phyloP scores from a whole-genome alignment of 441 rosid genomes.

The Aquilaria agallochum region DNA sequence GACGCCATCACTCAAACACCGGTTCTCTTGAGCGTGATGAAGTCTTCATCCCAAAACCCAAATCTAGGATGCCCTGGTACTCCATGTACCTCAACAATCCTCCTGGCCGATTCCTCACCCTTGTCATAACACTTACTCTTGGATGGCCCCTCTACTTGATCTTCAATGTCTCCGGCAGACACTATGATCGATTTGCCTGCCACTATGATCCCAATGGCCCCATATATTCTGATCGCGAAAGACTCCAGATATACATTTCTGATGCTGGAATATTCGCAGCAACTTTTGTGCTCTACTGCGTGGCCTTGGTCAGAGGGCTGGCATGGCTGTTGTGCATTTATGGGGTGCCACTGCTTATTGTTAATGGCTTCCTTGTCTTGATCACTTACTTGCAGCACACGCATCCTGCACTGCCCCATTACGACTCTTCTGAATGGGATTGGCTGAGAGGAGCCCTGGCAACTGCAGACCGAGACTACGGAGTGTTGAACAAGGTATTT shows the following conservation, averaged over 20 bases:
- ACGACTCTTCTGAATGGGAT: slow-evolving; percentile 44
- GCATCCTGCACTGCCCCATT: slow-evolving; percentile 39
- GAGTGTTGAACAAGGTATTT: slow-evolving; percentile 36
- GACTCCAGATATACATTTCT: slow-evolving; percentile 33
- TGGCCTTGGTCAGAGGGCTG: slow-evolving; percentile 25
- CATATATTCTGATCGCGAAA: slow-evolving; percentile 31
- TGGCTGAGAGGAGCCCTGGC: slow-evolving; percentile 48
- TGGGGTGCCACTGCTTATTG: slow-evolving; percentile 35
- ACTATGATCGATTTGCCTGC: slow-evolving; percentile 34
- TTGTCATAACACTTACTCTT: slow-evolving; percentile 33
- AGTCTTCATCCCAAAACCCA: slow-evolving; percentile 45
- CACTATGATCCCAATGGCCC: slow-evolving; percentile 43
- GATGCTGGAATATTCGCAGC: slow-evolving; percentile 31
- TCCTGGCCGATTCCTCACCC: slow-evolving; percentile 29
- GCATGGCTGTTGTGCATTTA: slow-evolving; percentile 32
- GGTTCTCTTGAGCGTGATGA: slow-evolving; percentile 46
- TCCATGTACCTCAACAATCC: slow-evolving; percentile 41
- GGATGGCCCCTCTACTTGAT: slow-evolving; percentile 45
- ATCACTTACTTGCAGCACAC: slow-evolving; percentile 52
- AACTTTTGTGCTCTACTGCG: slow-evolving; percentile 22
- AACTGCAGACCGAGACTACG: slow-evolving; percentile 39
- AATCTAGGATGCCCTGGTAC: slow-evolving; percentile 22
- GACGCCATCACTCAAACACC: slow-evolving; percentile 50
- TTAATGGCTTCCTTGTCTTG: slow-evolving; percentile 36
- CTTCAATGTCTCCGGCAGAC: slow-evolving; percentile 42